These are phyloP conservation scores for Lycium ferocissimum DNA, from an alignment of 257 asterid species.

Conservation along the genomic window DNA sequence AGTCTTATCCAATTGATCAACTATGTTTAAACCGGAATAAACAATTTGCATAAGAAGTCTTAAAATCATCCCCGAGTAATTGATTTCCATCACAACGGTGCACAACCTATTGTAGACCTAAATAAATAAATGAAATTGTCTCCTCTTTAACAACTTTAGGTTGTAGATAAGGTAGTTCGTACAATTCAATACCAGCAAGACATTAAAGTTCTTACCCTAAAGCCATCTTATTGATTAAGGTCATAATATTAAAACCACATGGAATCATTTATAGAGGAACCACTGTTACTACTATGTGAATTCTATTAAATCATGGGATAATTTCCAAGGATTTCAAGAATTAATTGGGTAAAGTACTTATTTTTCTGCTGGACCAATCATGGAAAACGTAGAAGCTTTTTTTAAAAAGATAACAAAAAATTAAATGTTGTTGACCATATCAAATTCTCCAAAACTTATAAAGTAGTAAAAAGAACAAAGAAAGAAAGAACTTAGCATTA, in stretches of 20 bases:
- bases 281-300: neutral
- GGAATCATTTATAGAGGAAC: no score
- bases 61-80: neutral
- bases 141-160: slow-evolving; percentile 17
- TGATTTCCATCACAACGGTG: neutral
- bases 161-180: neutral
- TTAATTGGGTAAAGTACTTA: neutral
- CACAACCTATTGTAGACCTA: slow-evolving; percentile 25
- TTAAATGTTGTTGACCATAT: slow-evolving; percentile 17
- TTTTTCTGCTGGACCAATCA: slow-evolving; percentile 7
- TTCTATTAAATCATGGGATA: neutral
- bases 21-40: neutral
- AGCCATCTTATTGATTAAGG: neutral
- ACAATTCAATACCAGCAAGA: neutral
- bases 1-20: slow-evolving; percentile 4
- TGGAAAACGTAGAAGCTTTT: slow-evolving; percentile 7
- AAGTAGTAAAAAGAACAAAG: slow-evolving; percentile 6
- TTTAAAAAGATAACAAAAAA: slow-evolving; percentile 7
- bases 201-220: neutral
- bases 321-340: neutral
- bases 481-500: neutral
- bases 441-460: neutral
- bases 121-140: neutral
- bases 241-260: neutral
- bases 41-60: neutral